Evolutionary conservation across 2,329 filamentous ascomycete genomes (phyloP).

Genomic region (Hypoxylon sp.): DNA sequence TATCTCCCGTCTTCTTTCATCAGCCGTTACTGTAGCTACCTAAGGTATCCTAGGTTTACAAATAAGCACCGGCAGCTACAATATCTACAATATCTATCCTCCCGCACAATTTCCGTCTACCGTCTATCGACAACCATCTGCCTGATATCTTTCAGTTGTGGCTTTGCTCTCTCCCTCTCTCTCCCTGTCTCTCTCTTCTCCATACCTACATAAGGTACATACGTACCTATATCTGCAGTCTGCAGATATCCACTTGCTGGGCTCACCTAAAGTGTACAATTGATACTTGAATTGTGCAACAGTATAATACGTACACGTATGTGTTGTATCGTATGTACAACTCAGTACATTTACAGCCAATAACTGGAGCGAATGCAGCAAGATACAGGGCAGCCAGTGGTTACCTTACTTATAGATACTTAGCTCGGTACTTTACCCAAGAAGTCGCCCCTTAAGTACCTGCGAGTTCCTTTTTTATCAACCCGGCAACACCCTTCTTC

Average conservation of each 20-base stretch:
- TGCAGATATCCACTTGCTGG: conserved; percentile 36
- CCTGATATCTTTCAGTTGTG: conserved; percentile 9
- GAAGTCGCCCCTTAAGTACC: conserved; percentile 41
- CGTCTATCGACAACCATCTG: no score
- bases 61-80: conserved; percentile 17
- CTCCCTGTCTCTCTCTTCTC: conserved; percentile 5
- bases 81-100: neutral
- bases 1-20: conserved; percentile 14
- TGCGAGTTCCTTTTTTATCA: conserved; percentile 40
- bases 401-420: conserved; percentile 28
- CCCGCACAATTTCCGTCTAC: conserved; percentile 3
- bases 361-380: conserved; percentile 23
- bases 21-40: conserved; percentile 34
- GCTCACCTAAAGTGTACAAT: conserved; percentile 18
- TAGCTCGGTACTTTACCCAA: conserved; percentile 28
- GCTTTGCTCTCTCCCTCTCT: conserved; percentile 29
- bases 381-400: conserved; percentile 27
- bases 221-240: conserved; percentile 13
- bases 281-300: conserved; percentile 28
- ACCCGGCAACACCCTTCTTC: conserved; percentile 47
- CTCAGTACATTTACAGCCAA: conserved; percentile 30
- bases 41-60: neutral
- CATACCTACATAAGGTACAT: conserved; percentile 6
- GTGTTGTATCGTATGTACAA: conserved; percentile 38
- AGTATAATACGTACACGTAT: conserved; percentile 44